A percentile compares a stretch with the other conserved stretches of the same genome.
Evolutionary conservation across 225 moss, liverwort and hornwort species (phyloP).

Genomic region (Marchantia polymorpha): DNA sequence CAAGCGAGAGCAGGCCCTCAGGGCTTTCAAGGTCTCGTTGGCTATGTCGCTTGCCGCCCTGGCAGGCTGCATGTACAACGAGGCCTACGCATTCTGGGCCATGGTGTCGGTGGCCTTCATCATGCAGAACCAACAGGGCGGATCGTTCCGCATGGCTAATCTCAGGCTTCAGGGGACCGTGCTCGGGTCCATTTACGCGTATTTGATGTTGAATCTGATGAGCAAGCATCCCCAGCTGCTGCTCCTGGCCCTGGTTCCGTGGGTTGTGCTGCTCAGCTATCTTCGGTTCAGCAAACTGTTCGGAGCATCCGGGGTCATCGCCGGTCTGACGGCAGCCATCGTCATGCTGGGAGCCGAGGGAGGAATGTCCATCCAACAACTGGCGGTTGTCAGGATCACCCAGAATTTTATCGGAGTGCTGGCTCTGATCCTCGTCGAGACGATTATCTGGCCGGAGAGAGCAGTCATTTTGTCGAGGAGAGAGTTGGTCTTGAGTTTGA

Average conservation of each 20-base stretch:
- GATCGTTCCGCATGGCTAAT: slow-evolving; percentile 35
- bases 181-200: slow-evolving; percentile 27
- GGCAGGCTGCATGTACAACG: slow-evolving; percentile 25
- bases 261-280: slow-evolving; percentile 36
- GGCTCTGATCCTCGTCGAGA: slow-evolving; percentile 26
- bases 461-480: slow-evolving; percentile 23
- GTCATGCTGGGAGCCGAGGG: slow-evolving; percentile 26
- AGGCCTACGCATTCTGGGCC: slow-evolving; percentile 29
- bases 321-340: slow-evolving; percentile 40
- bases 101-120: slow-evolving; percentile 29
- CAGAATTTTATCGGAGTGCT: slow-evolving; percentile 40
- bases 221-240: slow-evolving; percentile 2
- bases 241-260: slow-evolving; percentile 28
- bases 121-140: slow-evolving; percentile 39
- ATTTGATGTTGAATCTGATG: slow-evolving; percentile 22
- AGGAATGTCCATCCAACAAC: slow-evolving; percentile 17
- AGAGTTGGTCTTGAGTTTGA: slow-evolving; percentile 32
- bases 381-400: slow-evolving; percentile 26
- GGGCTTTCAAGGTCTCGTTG: slow-evolving; percentile 31
- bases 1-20: background rate
- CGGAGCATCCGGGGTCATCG: slow-evolving; percentile 33
- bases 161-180: slow-evolving; percentile 39
- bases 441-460: slow-evolving; percentile 29
- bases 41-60: slow-evolving; percentile 39
- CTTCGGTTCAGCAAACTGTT: slow-evolving; percentile 29